phyloP scores from a whole-genome alignment of 202 grass and related monocot genomes.

The Hordeum pubiflorum region DNA sequence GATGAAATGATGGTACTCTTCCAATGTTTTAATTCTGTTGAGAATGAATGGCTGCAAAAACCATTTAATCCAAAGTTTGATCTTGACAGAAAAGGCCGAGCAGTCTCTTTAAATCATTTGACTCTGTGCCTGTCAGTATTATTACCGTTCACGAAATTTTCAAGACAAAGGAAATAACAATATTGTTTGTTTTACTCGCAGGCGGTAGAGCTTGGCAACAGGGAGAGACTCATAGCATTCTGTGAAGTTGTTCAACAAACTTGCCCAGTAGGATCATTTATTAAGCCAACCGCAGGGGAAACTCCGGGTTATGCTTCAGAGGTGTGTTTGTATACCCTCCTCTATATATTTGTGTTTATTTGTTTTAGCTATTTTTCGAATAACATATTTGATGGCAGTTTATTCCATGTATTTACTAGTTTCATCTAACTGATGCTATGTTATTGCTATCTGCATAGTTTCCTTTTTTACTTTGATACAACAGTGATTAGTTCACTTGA shows the following conservation, averaged over 20 bases:
- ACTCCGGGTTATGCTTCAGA: conserved; percentile 97
- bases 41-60: not conserved
- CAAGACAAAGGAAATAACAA: not conserved
- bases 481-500: not conserved
- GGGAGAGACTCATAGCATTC: conserved; percentile 71
- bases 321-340: conserved; percentile 29
- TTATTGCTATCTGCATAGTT: not conserved
- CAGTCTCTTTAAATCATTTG: not conserved
- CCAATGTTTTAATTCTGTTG: not conserved
- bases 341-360: too few species aligned
- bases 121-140: not conserved
- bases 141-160: too few species aligned
- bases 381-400: not conserved
- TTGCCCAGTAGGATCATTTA: conserved; percentile 72
- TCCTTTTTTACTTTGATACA: not conserved
- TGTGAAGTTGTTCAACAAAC: conserved; percentile 90
- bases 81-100: not conserved
- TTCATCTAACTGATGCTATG: not conserved
- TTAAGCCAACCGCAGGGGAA: conserved; percentile 82
- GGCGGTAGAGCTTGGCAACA: conserved; percentile 77
- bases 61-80: not conserved
- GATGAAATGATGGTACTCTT: not conserved
- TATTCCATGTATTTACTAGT: not conserved
- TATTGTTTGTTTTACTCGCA: conserved; percentile 9
- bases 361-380: not conserved